Evolutionary conservation across 176 grass and related monocot species (phyloP).

Genomic region (Ensete glaucum): DNA sequence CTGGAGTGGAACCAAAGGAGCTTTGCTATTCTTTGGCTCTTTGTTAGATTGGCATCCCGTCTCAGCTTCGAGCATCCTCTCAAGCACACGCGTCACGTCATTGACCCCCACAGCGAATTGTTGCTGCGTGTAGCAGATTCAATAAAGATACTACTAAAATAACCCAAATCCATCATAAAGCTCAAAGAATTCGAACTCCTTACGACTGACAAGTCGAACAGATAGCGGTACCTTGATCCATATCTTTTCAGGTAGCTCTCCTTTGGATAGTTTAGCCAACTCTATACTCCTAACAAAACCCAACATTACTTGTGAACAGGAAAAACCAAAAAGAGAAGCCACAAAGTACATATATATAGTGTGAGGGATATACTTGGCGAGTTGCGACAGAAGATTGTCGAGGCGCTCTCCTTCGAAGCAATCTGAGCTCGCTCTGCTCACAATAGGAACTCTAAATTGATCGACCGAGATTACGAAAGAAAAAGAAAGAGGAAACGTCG

Average conservation of each 20-base stretch:
- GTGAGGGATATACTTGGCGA: constrained; percentile 28
- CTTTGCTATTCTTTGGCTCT: constrained; percentile 26
- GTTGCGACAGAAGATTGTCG: constrained; percentile 48
- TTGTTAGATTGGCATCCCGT: constrained; percentile 14
- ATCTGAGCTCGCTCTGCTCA: constrained; percentile 10
- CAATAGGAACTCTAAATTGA: not conserved
- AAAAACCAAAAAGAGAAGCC: constrained; percentile 5
- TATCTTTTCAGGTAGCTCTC: constrained; percentile 66
- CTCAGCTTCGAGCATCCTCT: constrained; percentile 49
- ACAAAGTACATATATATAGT: not conserved
- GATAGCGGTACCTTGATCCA: constrained; percentile 63
- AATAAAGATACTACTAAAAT: not conserved
- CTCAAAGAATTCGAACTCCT: not conserved
- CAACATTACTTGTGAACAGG: too few species aligned
- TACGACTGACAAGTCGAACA: not conserved
- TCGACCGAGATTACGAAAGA: not conserved
- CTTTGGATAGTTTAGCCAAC: constrained; percentile 54
- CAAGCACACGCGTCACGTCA: constrained; percentile 87
- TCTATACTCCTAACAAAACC: constrained; percentile 49
- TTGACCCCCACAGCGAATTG: constrained; percentile 87
- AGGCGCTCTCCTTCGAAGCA: constrained; percentile 49
- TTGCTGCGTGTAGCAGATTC: constrained; percentile 28
- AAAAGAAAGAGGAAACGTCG: not conserved
- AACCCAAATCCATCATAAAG: too few species aligned
- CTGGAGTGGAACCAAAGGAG: constrained; percentile 59